Evolutionary conservation across 2,329 filamentous ascomycete species (phyloP).

Genomic region (Zymoseptoria tritici): DNA sequence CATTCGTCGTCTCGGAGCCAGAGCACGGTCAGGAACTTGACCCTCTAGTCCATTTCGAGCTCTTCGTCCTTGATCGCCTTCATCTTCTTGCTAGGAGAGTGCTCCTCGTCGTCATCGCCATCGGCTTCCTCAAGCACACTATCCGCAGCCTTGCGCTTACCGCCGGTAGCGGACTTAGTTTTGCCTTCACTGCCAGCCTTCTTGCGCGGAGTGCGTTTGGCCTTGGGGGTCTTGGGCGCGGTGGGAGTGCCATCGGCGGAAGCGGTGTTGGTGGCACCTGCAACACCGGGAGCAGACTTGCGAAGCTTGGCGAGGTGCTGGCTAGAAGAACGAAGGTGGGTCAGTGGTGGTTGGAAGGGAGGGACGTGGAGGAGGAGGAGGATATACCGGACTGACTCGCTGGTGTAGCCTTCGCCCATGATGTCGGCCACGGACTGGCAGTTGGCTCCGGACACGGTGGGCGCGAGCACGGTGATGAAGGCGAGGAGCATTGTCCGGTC

Average conservation of each 20-base stretch:
- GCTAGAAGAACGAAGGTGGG: too few species aligned
- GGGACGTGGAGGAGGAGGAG: too few species aligned
- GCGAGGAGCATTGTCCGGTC: conserved; percentile 7
- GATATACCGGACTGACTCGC: neutral
- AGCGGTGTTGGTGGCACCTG: too few species aligned
- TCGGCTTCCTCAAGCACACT: too few species aligned
- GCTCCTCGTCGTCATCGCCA: neutral
- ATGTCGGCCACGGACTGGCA: conserved; percentile 2
- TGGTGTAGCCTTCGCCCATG: conserved; percentile 4
- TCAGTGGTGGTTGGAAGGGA: too few species aligned
- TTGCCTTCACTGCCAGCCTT: conserved; percentile 4
- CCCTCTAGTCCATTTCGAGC: neutral
- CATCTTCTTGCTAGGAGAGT: conserved; percentile 3
- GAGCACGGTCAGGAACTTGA: neutral
- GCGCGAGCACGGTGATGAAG: conserved; percentile 2
- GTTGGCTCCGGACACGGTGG: neutral
- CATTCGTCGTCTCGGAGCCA: neutral
- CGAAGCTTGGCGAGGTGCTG: too few species aligned
- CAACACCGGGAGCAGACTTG: too few species aligned
- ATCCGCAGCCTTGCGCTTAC: neutral
- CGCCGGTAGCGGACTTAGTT: neutral
- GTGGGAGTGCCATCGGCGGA: too few species aligned
- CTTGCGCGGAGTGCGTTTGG: neutral
- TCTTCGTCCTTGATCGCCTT: conserved; percentile 1
- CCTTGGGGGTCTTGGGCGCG: neutral